Evolutionary conservation across 2,329 filamentous ascomycete species (phyloP), one percentile per base, ranked within the genome.

Genomic region (Colletotrichum cereale): DNA sequence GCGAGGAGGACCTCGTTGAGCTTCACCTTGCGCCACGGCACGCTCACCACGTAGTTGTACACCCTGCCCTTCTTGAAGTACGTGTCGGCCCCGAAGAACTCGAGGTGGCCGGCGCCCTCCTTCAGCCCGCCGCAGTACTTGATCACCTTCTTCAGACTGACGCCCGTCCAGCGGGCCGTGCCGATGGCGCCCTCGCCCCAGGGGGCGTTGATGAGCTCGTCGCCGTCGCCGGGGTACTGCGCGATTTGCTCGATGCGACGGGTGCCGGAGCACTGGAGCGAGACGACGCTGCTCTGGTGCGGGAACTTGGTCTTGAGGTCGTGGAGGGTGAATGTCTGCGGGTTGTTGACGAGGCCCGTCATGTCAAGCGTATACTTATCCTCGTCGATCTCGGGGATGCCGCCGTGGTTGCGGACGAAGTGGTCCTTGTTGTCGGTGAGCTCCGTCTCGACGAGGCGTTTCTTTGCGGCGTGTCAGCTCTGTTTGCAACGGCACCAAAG

Each of bases 371-470:
- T 85, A 75, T 82, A 91, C 5, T 86, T 82, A 0, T 87, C 84
- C 1, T 84, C 80, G 14, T 92, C 85, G 66, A 93, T 92, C 11
- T 87, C 82, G 0, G 92, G 92, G 26, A 94, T 89, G 0, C 91
- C 91, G 12, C 92, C 91, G 73, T 94, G 92, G 72, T 94, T 94
- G 12, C 92, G 85, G 0, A 94, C 89, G 74, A 92, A 94, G 74
- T 90, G 87, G 42, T 79, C 74, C 0, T 73, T 67, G 73, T 92
- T 93, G 0, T 85, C 82, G 0, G 92, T 94, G 47, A 93, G 18
- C 84, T 84, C 1, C 85, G 85, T 1, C 76, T 80, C 21, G 89
- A 85, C 85, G 0, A 92, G 82, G 4, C 87, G 84, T 72, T 90
- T 86, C 0, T 88, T 88, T 0, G 88, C 7, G 36, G 75, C 83